phyloP scores from a whole-genome alignment of 768 basidiomycete species.

The Hygrocybe coccinea region DNA sequence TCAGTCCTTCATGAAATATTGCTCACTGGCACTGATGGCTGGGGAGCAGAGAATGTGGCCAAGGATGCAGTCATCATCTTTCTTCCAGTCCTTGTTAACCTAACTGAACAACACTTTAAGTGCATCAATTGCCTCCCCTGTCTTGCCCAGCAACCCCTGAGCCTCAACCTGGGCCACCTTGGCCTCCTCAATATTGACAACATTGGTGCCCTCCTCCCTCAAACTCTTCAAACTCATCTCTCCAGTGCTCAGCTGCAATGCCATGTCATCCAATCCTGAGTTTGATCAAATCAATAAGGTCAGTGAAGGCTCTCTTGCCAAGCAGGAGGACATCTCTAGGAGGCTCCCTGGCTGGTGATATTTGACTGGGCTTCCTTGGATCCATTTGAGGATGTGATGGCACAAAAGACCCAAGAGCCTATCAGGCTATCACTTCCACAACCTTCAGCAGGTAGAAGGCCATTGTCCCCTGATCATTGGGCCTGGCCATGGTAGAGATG shows the following conservation, averaged over 20 bases:
- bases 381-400: constrained; percentile 17
- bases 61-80: constrained; percentile 11
- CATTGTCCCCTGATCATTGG: constrained; percentile 30
- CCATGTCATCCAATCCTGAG: constrained; percentile 18
- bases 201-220: constrained; percentile 4
- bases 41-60: constrained; percentile 15
- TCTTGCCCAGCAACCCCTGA: constrained; percentile 8
- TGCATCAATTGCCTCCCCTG: constrained; percentile 6
- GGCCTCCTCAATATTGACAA: constrained; percentile 5
- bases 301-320: constrained; percentile 23
- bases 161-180: constrained; percentile 7
- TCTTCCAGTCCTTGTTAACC: constrained; percentile 7
- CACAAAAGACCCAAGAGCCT: constrained; percentile 28
- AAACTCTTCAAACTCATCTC: constrained; percentile 18
- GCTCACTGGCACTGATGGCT: constrained; percentile 3
- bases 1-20: constrained; percentile 25
- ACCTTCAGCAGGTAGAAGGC: constrained; percentile 34
- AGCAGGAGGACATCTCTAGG: constrained; percentile 29
- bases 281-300: constrained; percentile 29
- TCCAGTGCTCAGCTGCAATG: constrained; percentile 18
- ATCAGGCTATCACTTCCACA: constrained; percentile 23
- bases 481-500: constrained; percentile 32
- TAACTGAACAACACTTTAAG: constrained; percentile 7
- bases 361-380: constrained; percentile 27
- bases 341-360: constrained; percentile 22